These are phyloP conservation scores for Aspergillus heteromorphus DNA, from an alignment of 495 filamentous ascomycete genomes.

Conservation along the genomic window DNA sequence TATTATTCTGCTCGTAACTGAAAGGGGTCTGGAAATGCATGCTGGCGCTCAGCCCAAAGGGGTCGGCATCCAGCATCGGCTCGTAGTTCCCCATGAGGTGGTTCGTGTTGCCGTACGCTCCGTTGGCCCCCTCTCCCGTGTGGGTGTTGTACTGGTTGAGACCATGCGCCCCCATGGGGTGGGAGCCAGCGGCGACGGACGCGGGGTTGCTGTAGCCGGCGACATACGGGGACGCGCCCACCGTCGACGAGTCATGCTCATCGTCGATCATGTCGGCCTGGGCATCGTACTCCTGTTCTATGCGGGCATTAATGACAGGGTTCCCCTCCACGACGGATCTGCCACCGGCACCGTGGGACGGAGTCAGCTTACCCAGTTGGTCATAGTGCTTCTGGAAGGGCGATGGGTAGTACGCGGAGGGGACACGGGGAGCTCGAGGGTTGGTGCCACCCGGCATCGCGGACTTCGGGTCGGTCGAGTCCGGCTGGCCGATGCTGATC, in stretches of 20 bases:
- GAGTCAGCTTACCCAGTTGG: constrained; percentile 91
- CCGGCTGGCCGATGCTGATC: constrained; percentile 39
- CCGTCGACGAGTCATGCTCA: constrained; percentile 62
- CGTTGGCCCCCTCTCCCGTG: constrained; percentile 31
- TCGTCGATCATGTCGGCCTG: constrained; percentile 94
- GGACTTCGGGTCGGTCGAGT: constrained; percentile 33
- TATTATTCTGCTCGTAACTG: constrained; percentile 59
- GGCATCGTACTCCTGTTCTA: constrained; percentile 99
- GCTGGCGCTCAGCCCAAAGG: constrained; percentile 83
- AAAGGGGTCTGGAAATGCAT: constrained; percentile 94
- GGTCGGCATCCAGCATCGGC: constrained; percentile 80
- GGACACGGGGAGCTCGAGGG: constrained; percentile 30
- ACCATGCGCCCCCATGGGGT: constrained; percentile 27
- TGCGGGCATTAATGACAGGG: constrained; percentile 24
- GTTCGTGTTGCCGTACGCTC: constrained; percentile 52
- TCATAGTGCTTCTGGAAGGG: constrained; percentile 92
- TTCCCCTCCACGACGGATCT: background rate
- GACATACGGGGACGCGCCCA: constrained; percentile 63
- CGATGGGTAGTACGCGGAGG: constrained; percentile 69
- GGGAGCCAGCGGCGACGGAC: constrained; percentile 38
- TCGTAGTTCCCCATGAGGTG: constrained; percentile 71
- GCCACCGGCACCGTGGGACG: constrained; percentile 24
- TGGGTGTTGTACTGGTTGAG: constrained; percentile 36
- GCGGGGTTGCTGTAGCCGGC: constrained; percentile 46
- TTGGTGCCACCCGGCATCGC: constrained; percentile 18